Evolutionary conservation across 108 stramenopile genomes (phyloP), one percentile per base, ranked within the genome.

Genomic region (Phaeodactylum tricornutum): DNA sequence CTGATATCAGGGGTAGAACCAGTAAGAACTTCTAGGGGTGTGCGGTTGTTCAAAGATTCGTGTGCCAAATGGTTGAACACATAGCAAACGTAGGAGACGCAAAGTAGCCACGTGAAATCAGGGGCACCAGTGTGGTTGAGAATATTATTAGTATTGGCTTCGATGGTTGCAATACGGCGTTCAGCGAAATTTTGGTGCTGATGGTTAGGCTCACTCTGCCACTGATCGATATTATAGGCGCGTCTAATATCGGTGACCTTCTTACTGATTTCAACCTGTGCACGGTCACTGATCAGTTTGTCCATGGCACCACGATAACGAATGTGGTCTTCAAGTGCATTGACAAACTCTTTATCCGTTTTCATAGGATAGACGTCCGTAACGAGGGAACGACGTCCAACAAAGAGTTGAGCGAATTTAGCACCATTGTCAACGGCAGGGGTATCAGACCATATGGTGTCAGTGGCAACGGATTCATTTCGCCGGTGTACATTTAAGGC

Each of bases 101-200:
- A 62, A 1, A 62, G 44, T 2, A 62, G 30, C 61, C 61, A 62
- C n/a, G 19, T 32, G 3, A 23, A 47, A 14, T 43, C 43, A 45
- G 61, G 61, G 21, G 53, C 15, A 17, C 61, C 61, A 48, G 61
- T 55, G 2, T 53, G 53, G 36, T 62, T 53, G 20, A 62, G 16
- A 14, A 34, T 48, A 16, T 14, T 12, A 27, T 55, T 62, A 16
- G 44, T 35, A 25, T 15, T 44, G 9, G 15, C 17, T 38, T 62
- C 22, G 43, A 55, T 16, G 22, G 3, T 3, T 20, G n/a, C 20
- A 26, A 45, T 21, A 7, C 46, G 46, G 3, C 47, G 54, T 34
- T 64, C 62, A 16, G 47, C 55, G 23, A 26, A 21, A 34, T 64
- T 64, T 37, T 64, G 62, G 4, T 64, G 32, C 27, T 55, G 62